phyloP scores from a whole-genome alignment of 208 protist genomes.

The Leishmania tropica region DNA sequence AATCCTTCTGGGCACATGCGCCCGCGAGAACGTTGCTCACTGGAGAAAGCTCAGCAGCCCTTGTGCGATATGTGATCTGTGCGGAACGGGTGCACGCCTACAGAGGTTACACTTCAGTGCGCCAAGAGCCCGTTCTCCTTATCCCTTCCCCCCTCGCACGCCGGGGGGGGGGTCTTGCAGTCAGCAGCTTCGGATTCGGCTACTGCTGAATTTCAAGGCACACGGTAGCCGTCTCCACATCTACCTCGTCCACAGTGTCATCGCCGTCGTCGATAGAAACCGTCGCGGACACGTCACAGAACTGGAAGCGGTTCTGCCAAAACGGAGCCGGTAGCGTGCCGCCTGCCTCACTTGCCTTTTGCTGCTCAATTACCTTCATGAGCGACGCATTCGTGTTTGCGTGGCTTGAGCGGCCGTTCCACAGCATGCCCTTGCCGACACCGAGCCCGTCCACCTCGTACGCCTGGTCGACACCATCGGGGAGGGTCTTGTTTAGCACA shows the following conservation, averaged over 20 bases:
- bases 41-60: neutral
- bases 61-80: neutral
- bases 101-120: neutral
- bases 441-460: slow-evolving; percentile 86
- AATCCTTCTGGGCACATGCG: neutral
- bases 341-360: slow-evolving; percentile 66
- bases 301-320: slow-evolving; percentile 82
- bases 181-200: neutral
- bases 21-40: neutral
- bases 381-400: slow-evolving; percentile 74
- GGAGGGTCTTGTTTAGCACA: slow-evolving; percentile 56
- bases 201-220: slow-evolving; percentile 58
- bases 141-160: neutral
- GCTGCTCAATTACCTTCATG: slow-evolving; percentile 83
- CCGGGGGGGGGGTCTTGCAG: neutral
- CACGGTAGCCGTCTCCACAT: slow-evolving; percentile 85
- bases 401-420: slow-evolving; percentile 77
- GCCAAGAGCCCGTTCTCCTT: neutral
- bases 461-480: slow-evolving; percentile 26
- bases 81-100: neutral
- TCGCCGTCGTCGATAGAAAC: slow-evolving; percentile 78
- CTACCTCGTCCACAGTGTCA: slow-evolving; percentile 74
- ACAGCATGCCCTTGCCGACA: slow-evolving; percentile 84
- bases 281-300: slow-evolving; percentile 76
- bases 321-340: slow-evolving; percentile 54